Base-by-base conservation (phyloP, 345 rosid species). In the Aquilaria malaccensis region DNA sequence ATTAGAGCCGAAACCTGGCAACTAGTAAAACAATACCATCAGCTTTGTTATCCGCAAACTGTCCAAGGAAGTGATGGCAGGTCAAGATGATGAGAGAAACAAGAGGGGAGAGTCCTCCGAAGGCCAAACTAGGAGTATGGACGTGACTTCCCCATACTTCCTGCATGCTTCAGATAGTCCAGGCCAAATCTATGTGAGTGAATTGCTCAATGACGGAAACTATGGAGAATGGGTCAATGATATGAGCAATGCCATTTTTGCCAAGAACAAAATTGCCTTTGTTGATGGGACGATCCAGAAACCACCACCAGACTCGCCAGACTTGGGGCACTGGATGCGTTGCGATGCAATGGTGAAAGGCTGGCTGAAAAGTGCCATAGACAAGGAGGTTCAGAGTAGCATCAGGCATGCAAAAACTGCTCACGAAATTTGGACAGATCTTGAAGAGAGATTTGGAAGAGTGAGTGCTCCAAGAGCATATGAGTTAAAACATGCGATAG, bases 81-180 rank as follows among this genome's bases (percentile, higher is more conserved):
- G 22, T 22, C 22, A 22, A 22, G 22, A 22, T 22, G 22, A 22
- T 22, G 22, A 22, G 22, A 22, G 22, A 22, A 22, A 22, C 22
- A 22, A 22, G 22, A 22, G 22, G 22, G 22, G 22, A 22, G 22
- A 22, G 22, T 22, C 22, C 22, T 22, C 22, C 22, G 22, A 22
- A 22, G 22, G 22, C 22, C 22, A 22, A 22, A 22, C 22, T 22
- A 22, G 22, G 33, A 22, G 33, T 30, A 55, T 10, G 33, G n/a
- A 55, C 12, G 58, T 55, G 58, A 55, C 7, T 10, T 58, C 32
- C 61, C 30, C n/a, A 15, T 58, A 43, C 50, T 45, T 33, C 50
- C 2, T 58, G 11, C 50, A 58, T 58, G 22, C 50, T 45, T 41
- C 30, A 7, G 22, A 48, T 11, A 48, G 15, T 60, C 52, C 3